Percentiles rank a stretch among this genome's conserved stretches.
These are phyloP conservation scores for Diplodia mutila DNA, from an alignment of 2,329 filamentous ascomycete genomes.

Conservation along the genomic window DNA sequence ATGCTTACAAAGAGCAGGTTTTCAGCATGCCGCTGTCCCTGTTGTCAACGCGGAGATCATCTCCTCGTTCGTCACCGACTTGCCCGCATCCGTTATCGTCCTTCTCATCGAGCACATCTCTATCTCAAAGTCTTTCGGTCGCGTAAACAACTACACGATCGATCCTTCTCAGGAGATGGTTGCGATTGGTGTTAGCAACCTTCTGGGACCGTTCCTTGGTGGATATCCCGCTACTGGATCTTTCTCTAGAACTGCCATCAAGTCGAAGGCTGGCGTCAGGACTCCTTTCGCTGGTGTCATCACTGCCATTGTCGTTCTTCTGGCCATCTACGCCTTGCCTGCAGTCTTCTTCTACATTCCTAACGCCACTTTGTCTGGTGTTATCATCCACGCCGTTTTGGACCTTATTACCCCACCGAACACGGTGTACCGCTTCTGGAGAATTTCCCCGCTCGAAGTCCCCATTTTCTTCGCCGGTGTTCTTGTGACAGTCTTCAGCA, in stretches of 20 bases:
- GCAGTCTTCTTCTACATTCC: constrained; percentile 95
- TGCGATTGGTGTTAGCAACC: constrained; percentile 87
- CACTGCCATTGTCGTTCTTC: constrained; percentile 79
- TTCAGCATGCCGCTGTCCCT: constrained; percentile 77
- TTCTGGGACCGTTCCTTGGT: constrained; percentile 87
- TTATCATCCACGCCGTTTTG: constrained; percentile 95
- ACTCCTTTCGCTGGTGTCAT: constrained; percentile 90
- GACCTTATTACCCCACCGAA: constrained; percentile 91
- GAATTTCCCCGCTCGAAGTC: constrained; percentile 85
- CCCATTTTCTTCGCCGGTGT: constrained; percentile 93
- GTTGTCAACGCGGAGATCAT: constrained; percentile 69
- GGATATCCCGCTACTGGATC: constrained; percentile 93
- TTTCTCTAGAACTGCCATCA: constrained; percentile 94
- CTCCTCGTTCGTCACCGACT: constrained; percentile 67
- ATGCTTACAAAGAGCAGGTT: constrained; percentile 57
- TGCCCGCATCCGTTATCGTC: constrained; percentile 90
- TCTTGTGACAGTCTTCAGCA: constrained; percentile 82
- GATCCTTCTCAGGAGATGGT: constrained; percentile 95
- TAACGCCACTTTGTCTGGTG: constrained; percentile 74
- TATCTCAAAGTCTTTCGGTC: constrained; percentile 94
- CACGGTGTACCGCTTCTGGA: constrained; percentile 94
- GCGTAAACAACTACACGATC: constrained; percentile 95
- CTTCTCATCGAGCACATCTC: constrained; percentile 95
- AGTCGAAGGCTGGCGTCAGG: constrained; percentile 92
- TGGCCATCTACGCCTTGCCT: constrained; percentile 87